Conservation (phyloP, 208 protist species). For the Acanthamoeba culbertsoni region DNA sequence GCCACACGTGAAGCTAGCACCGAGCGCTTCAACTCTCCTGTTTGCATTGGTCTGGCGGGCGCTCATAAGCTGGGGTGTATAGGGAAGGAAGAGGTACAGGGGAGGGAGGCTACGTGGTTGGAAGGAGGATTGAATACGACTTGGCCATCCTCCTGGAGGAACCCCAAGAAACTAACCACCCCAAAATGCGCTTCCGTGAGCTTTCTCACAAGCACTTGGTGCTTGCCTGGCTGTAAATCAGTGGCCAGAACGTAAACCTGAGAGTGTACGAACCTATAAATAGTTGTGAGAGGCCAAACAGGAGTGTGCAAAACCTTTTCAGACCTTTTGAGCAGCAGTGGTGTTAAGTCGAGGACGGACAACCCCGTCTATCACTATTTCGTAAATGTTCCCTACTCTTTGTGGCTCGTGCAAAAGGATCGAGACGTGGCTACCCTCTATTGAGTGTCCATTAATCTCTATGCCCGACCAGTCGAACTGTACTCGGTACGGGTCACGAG, state of each 20-base stretch:
- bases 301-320: background rate
- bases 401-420: background rate
- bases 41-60: background rate
- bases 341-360: background rate
- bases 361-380: background rate
- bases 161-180: background rate
- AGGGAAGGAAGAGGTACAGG: background rate
- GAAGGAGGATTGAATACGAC: background rate
- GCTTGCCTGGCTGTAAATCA: background rate
- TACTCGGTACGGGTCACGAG: background rate
- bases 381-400: background rate
- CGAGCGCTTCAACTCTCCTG: background rate
- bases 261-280: background rate
- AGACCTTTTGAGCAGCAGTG: background rate
- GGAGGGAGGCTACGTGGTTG: background rate
- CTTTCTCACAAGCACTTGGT: background rate
- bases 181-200: background rate
- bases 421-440: background rate
- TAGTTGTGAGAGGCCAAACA: background rate
- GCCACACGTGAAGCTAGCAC: slow-evolving; percentile 8
- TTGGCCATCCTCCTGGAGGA: background rate
- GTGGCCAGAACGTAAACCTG: background rate
- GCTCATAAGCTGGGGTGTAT: background rate
- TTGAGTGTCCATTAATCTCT: background rate
- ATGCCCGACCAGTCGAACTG: slow-evolving; percentile 32